Base-by-base conservation (phyloP, 345 rosid species). In the Jatropha curcas region DNA sequence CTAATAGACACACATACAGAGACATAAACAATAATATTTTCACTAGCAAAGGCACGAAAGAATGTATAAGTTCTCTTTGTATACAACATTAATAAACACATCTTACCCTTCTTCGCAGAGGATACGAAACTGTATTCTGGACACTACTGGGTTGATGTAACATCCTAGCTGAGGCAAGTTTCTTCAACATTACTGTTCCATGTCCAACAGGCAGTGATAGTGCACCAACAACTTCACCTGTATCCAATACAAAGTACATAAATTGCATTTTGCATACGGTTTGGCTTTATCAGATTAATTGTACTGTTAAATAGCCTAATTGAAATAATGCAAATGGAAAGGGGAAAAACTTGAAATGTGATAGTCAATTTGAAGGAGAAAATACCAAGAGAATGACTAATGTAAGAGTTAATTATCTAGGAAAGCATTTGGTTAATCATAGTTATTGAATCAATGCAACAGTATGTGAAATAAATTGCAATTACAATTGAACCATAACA, bases 221-320 rank as follows among this genome's bases (percentile, higher is more conserved):
- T 7, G 96, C 88, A 75, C 99, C 98, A 20, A 89, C 87, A 77
- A 95, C 97, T 84, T 95, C 99, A 78, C 99, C 99, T 95, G 85
- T 50, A 81, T 76, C 58, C 70, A 67, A 48, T 30, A 30, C 43
- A n/a, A 30, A 48, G 70, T 25, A 46, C n/a, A 79, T 59, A 75
- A 64, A 48, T 46, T 28, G 22, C 37, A 33, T 46, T 52, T 50
- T 28, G 24, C 17, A 20, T 66, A 24, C 39, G 48, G 20, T 27
- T 60, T 60, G 43, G 4, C 31, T n/a, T 28, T 37, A 50, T 50
- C 9, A n/a, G n/a, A 22, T 61, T 24, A 50, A 9, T 25, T 41
- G 16, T 39, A 41, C 2, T 67, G 46, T 39, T 39, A 22, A 39
- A 22, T 24, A 37, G n/a, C 14, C 12, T 3, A 27, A 45, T 3